Percentiles rank a stretch among this genome's conserved stretches.
These are phyloP conservation scores for Pichia sp. DNA, from an alignment of 1,139 yeast genomes.

Conservation along the genomic window DNA sequence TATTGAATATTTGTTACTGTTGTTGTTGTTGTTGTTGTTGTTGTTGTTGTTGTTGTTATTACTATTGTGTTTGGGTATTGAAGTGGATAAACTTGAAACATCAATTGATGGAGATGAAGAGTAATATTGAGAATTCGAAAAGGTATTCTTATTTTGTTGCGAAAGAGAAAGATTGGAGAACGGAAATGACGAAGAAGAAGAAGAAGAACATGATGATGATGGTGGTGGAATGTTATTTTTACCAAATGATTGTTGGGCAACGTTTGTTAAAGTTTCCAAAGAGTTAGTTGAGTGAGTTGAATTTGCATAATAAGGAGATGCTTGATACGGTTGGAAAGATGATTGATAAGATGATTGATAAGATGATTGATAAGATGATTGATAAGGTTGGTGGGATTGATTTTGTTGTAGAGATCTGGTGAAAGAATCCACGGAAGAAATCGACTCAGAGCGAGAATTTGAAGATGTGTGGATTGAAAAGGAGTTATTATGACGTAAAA, in stretches of 20 bases:
- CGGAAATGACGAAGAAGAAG: not conserved
- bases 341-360: not conserved
- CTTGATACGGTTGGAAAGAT: not conserved
- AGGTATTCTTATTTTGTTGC: conserved; percentile 1
- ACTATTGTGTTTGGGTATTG: not conserved
- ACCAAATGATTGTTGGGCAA: conserved; percentile 17
- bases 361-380: not conserved
- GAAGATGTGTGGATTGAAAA: not conserved
- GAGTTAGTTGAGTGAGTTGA: not conserved
- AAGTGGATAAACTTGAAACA: not conserved
- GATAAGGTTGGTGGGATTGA: not conserved
- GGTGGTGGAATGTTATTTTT: not conserved
- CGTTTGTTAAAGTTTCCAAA: conserved; percentile 15
- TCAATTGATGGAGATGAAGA: not conserved
- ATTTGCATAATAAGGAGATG: not conserved
- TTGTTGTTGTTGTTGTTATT: no score
- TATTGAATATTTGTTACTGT: not conserved
- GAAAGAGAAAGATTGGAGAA: not conserved
- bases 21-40: no score
- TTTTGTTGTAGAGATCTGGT: conserved; percentile 16
- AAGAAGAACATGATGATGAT: not conserved
- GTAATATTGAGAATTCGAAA: conserved; percentile 12
- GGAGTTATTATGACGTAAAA: conserved; percentile 9
- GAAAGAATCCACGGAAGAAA: conserved; percentile 13
- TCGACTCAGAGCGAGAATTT: conserved; percentile 9